Evolutionary conservation across 768 basidiomycete species (phyloP).

Genomic region (Trametes villosa): DNA sequence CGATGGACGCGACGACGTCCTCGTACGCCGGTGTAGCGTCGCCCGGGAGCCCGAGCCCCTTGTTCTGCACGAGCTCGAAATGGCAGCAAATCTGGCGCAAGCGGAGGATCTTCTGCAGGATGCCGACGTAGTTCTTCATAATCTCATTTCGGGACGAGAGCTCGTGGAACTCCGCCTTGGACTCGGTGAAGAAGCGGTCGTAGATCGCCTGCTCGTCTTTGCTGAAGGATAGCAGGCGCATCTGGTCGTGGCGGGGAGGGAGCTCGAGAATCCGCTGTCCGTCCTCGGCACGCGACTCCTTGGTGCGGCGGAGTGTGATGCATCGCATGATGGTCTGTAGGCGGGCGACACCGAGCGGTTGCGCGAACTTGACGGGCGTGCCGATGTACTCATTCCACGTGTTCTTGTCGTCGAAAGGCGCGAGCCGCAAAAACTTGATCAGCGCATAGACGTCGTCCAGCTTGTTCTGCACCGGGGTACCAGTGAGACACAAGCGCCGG

Average conservation of each 20-base stretch:
- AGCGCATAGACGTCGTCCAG: slow-evolving; percentile 97
- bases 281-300: slow-evolving; percentile 81
- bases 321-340: slow-evolving; percentile 97
- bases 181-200: slow-evolving; percentile 85
- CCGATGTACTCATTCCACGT: slow-evolving; percentile 94
- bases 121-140: slow-evolving; percentile 98
- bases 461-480: slow-evolving; percentile 99
- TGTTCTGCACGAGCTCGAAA: slow-evolving; percentile 72
- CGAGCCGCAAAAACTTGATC: slow-evolving; percentile 91
- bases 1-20: slow-evolving; percentile 76
- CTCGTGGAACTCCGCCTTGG: slow-evolving; percentile 90
- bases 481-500: slow-evolving; percentile 92
- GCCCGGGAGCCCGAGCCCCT: slow-evolving; percentile 59
- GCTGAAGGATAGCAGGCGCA: slow-evolving; percentile 85
- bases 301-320: slow-evolving; percentile 94
- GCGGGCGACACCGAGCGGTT: slow-evolving; percentile 87
- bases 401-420: slow-evolving; percentile 92
- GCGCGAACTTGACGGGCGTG: slow-evolving; percentile 89
- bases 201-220: slow-evolving; percentile 84
- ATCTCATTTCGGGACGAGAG: slow-evolving; percentile 88
- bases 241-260: slow-evolving; percentile 88
- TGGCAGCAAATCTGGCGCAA: slow-evolving; percentile 99
- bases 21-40: slow-evolving; percentile 70
- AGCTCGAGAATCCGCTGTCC: slow-evolving; percentile 86
- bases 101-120: slow-evolving; percentile 94